Base-by-base conservation (phyloP, 2,329 filamentous ascomycete genomes). In the Curvularia spicifera region DNA sequence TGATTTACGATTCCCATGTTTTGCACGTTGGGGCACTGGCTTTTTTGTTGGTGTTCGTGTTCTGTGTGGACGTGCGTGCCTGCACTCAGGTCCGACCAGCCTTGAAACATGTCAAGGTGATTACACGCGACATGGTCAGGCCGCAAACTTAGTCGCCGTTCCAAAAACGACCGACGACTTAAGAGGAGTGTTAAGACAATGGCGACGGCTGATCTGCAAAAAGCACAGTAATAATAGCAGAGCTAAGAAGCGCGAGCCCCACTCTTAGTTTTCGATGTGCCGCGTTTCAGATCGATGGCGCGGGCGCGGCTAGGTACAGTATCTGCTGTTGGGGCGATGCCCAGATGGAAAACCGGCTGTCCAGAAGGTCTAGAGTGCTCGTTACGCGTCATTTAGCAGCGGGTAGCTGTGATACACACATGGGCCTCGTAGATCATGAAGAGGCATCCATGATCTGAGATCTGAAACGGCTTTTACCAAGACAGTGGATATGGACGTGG, bases 351-450 rank as follows among this genome's bases (percentile, higher is more conserved):
- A 39, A 35, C 29, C 10, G 28, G 45, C 6, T 31, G 20, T 39
- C 4, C 18, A n/a, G 24, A 45, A 31, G 15, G 24, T 31, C 44
- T 26, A n/a, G 53, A 45, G 48, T 37, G 35, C 31, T 33, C 33
- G 10, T 33, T 15, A 20, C 44, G 51, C 40, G 46, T 58, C 50
- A 43, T 35, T 33, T 13, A 43, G 42, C 20, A 13, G 33, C 43
- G 43, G 54, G 54, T 45, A 42, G 37, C 53, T 53, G 44, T 42
- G 54, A 57, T 57, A n/a, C 35, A 51, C 43, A 50, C 51, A 53
- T 28, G 35, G 33, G 5, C 10, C 43, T 51, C 43, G 43, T 44
- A 51, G 54, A 57, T 57, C 43, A 35, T 22, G 13, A 29, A 20
- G 20, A 28, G 24, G 37, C 37, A 26, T 26, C 24, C 24, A 37